Evolutionary conservation across 768 basidiomycete genomes (phyloP).

Genomic region (Auricularia sp.): DNA sequence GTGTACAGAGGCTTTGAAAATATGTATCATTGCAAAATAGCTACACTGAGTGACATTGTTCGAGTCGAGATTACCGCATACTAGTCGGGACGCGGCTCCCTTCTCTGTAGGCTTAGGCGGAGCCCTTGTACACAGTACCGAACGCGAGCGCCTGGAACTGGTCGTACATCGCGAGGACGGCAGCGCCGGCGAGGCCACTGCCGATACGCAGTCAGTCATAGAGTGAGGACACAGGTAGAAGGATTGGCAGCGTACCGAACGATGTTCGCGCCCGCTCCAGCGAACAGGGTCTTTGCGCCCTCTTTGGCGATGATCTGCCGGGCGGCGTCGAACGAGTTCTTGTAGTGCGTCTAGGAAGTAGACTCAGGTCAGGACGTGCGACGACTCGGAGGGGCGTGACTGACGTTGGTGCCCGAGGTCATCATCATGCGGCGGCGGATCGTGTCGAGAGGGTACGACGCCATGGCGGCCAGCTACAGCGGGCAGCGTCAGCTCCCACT

Average conservation of each 20-base stretch:
- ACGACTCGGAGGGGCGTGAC: neutral
- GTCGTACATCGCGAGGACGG: constrained; percentile 6
- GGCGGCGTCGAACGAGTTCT: constrained; percentile 29
- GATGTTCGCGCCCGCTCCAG: constrained; percentile 12
- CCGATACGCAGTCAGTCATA: neutral
- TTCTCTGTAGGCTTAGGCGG: no score
- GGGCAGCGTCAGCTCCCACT: neutral
- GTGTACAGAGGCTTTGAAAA: no score
- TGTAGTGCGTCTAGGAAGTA: constrained; percentile 26
- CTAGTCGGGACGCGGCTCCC: no score
- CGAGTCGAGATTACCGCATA: no score
- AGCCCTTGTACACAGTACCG: constrained; percentile 5
- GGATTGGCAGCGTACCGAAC: constrained; percentile 13
- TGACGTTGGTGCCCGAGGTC: constrained; percentile 29
- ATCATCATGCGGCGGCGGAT: constrained; percentile 41
- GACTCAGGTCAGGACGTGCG: neutral
- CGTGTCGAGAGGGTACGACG: constrained; percentile 36
- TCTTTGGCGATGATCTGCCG: constrained; percentile 33
- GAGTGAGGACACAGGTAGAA: neutral
- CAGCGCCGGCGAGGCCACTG: constrained; percentile 3
- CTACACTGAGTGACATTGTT: no score
- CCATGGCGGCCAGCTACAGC: constrained; percentile 26
- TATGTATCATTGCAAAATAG: no score
- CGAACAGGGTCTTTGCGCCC: constrained; percentile 29
- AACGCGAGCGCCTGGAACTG: constrained; percentile 7